Base-by-base conservation (phyloP, 108 stramenopile species). In the Aurantiochytrium sp. region DNA sequence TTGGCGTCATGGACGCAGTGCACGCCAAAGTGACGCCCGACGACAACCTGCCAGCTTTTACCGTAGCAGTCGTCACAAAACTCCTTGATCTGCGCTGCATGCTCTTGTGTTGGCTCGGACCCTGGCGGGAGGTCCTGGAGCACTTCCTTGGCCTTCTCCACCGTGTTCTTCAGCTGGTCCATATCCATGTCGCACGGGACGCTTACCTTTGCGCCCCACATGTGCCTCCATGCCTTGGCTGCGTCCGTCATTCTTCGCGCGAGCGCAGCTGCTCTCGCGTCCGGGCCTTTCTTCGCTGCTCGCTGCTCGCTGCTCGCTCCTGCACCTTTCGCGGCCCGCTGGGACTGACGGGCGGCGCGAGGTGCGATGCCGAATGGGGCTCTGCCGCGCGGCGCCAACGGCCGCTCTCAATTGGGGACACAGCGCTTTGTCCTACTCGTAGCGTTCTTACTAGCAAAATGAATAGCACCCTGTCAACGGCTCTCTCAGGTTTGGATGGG, bases 161-260 rank as follows among this genome's bases (percentile, higher is more conserved):
- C 51, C 25, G 51, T 83, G 49, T 83, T 47, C 76, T 53, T 47
- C 18, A 83, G 76, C 76, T 83, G 76, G 51, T 83, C 76, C 76
- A 83, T 53, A 4, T 83, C 76, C 76, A 83, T 83, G 51, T 83
- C 76, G 76, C 76, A 83, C 45, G 76, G 76, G n/a, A 83, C 51
- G 49, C 51, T 83, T 45, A 83, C 76, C 76, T 83, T 83, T 43
- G 76, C 76, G 49, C 51, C 76, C 76, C 76, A 83, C 76, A 83
- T 83, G 76, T 53, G 51, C 76, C 76, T 47, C 76, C 76, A 83
- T 23, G 19, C 23, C 76, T 21, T 53, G 45, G 51, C 45, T 14
- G 49, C n/a, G 76, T 53, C 51, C 76, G 76, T 83, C 76, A 53
- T 47, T 23, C 76, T 53, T 47, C 76, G 49, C 45, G 43, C 12